Evolutionary conservation across 2,329 filamentous ascomycete genomes (phyloP), one percentile per base, ranked within the genome.

Genomic region (Pseudogymnoascus sp.): DNA sequence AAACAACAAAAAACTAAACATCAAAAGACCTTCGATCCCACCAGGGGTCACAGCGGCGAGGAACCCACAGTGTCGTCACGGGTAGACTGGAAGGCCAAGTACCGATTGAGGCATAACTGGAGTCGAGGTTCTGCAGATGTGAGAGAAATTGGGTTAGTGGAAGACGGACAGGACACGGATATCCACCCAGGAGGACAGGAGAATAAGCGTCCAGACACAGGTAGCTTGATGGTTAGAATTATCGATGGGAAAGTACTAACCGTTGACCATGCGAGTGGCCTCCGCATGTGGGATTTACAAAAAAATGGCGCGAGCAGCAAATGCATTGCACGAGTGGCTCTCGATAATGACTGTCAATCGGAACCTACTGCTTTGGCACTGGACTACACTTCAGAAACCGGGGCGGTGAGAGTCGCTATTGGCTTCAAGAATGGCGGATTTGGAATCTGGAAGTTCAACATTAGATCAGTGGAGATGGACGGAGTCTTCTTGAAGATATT

Each of bases 21-120:
- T 83, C 86, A 61, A 84, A 88, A 66, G 78, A 82, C 38, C 79
- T 82, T 65, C 71, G 83, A 7, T 80, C 88, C 21, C 77, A 76
- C 63, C 79, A 79, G 11, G 74, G 72, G 5, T 71, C n/a, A 21
- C 28, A 10, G 7, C 19, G 17, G 7, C 19, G 50, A 57, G 50
- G 19, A 33, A 57, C 11, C 11, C 11, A 21, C 50, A 9, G 50
- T 11, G 50, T 19, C 28, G 7, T 19, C 28, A 7, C 10, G 76
- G 19, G 87, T 83, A 57, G 85, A 95, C 71, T 97, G 93, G 93
- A 96, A 96, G 78, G 83, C 84, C 66, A 89, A 95, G 70, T 97
- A 96, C 76, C 91, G 88, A 71, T 80, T 97, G 60, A 83, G 90
- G 53, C 89, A 96, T 73, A 97, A 97, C 76, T 97, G 95, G 95